A percentile compares a stretch with the other conserved stretches of the same genome.
phyloP scores from a whole-genome alignment of 2,329 filamentous ascomycete genomes.

The Pseudogymnoascus sp. region DNA sequence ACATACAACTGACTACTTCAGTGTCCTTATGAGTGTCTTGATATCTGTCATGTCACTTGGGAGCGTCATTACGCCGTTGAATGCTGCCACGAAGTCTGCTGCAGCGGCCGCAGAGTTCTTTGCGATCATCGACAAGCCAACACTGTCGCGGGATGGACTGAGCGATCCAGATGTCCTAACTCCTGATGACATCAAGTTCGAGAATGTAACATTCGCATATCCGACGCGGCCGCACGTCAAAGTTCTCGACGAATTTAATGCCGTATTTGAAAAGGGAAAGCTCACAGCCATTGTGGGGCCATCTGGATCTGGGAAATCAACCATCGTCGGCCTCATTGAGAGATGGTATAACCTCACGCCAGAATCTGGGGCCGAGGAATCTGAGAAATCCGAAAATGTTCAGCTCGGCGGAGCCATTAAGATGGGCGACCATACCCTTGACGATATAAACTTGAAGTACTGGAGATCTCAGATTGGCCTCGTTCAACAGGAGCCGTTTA shows the following conservation, averaged over 20 bases:
- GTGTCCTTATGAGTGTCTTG: slow-evolving; percentile 43
- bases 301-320: slow-evolving; percentile 66
- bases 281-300: slow-evolving; percentile 66
- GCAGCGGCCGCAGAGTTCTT: slow-evolving; percentile 31
- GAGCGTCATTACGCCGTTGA: slow-evolving; percentile 46
- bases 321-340: slow-evolving; percentile 61
- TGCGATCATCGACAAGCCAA: slow-evolving; percentile 29
- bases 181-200: slow-evolving; percentile 48
- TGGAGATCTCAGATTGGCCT: slow-evolving; percentile 51
- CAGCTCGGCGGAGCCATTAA: slow-evolving; percentile 43
- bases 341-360: slow-evolving; percentile 59
- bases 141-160: slow-evolving; percentile 32
- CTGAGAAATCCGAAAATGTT: slow-evolving; percentile 29
- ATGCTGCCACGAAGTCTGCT: slow-evolving; percentile 37
- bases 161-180: slow-evolving; percentile 41
- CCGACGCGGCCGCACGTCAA: slow-evolving; percentile 56
- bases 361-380: slow-evolving; percentile 37
- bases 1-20: neutral
- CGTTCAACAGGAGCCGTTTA: slow-evolving; percentile 59
- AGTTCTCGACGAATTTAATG: slow-evolving; percentile 50
- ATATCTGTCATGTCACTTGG: slow-evolving; percentile 48
- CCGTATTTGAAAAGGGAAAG: slow-evolving; percentile 54
- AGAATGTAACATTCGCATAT: slow-evolving; percentile 63
- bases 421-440: slow-evolving; percentile 44
- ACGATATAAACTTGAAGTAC: slow-evolving; percentile 55